Percentiles rank a stretch among this genome's conserved stretches.
These are phyloP conservation scores for Saccharomycopsis fermentans DNA, from an alignment of 805 yeast genomes.

Conservation along the genomic window DNA sequence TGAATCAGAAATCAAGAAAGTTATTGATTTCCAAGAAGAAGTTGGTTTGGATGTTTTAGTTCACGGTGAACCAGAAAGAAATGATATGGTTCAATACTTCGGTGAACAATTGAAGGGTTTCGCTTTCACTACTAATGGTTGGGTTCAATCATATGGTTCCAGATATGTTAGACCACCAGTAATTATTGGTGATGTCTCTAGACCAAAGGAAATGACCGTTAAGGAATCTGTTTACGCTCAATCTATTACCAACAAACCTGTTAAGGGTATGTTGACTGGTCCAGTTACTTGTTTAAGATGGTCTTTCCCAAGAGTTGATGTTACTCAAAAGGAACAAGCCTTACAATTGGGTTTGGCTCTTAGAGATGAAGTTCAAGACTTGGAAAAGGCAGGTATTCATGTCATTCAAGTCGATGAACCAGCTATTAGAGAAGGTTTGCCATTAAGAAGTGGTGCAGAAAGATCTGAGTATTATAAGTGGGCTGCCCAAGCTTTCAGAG, in stretches of 20 bases:
- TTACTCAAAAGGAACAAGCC: slow-evolving; percentile 86
- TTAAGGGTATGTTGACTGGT: slow-evolving; percentile 99
- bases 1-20: slow-evolving; percentile 90
- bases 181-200: slow-evolving; percentile 96
- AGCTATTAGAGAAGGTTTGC: slow-evolving; percentile 99
- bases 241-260: slow-evolving; percentile 88
- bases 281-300: slow-evolving; percentile 99
- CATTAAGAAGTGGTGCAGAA: slow-evolving; percentile 95
- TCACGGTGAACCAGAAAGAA: slow-evolving; percentile 99
- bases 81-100: slow-evolving; percentile 99
- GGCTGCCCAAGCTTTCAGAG: slow-evolving; percentile 99
- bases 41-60: slow-evolving; percentile 96
- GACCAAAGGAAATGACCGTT: slow-evolving; percentile 97
- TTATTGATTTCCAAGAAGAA: slow-evolving; percentile 98
- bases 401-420: slow-evolving; percentile 99
- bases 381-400: slow-evolving; percentile 96
- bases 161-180: slow-evolving; percentile 99
- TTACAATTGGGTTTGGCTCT: slow-evolving; percentile 94
- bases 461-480: slow-evolving; percentile 93
- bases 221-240: slow-evolving; percentile 99
- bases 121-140: slow-evolving; percentile 97
- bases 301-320: slow-evolving; percentile 99
- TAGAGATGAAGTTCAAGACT: slow-evolving; percentile 97
- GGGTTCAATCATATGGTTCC: slow-evolving; percentile 99
- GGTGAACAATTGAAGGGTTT: slow-evolving; percentile 98